Evolutionary conservation across 2,329 filamentous ascomycete genomes (phyloP).

Genomic region (Diplodia scrobiculata): DNA sequence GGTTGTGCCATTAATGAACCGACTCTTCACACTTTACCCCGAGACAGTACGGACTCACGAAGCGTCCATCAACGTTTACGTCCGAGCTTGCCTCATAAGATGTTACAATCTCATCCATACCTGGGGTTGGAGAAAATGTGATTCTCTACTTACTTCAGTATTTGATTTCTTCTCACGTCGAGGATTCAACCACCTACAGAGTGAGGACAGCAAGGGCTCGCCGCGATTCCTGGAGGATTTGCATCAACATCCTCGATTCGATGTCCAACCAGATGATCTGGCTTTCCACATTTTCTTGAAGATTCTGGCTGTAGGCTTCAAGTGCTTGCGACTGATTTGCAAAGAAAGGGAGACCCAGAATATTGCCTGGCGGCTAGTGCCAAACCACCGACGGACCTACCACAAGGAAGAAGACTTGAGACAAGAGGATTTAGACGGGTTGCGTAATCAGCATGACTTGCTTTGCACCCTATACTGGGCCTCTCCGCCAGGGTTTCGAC

Average conservation of each 20-base stretch:
- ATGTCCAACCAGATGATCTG: conserved; percentile 52
- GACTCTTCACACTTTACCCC: conserved; percentile 53
- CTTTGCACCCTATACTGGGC: conserved; percentile 62
- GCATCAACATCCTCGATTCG: conserved; percentile 48
- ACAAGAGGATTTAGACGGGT: conserved; percentile 57
- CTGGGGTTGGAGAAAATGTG: conserved; percentile 62
- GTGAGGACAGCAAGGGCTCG: conserved; percentile 57
- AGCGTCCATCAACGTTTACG: conserved; percentile 58
- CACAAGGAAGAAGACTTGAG: conserved; percentile 59
- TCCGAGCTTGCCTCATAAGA: conserved; percentile 55
- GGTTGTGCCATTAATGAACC: conserved; percentile 51
- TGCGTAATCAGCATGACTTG: conserved; percentile 65
- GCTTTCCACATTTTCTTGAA: conserved; percentile 64
- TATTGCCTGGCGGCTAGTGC: conserved; percentile 60
- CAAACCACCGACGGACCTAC: conserved; percentile 63
- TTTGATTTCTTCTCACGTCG: conserved; percentile 64
- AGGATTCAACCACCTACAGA: conserved; percentile 54
- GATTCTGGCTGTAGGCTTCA: conserved; percentile 55
- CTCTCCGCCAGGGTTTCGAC: conserved; percentile 57
- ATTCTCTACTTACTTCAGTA: conserved; percentile 54
- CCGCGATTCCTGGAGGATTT: conserved; percentile 58
- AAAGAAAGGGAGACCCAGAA: conserved; percentile 58
- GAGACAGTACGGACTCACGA: conserved; percentile 44
- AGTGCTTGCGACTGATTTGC: conserved; percentile 51
- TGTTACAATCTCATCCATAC: conserved; percentile 56